Conservation (phyloP, 371 early-diverging fungal species). For the Mortierella sp. region DNA sequence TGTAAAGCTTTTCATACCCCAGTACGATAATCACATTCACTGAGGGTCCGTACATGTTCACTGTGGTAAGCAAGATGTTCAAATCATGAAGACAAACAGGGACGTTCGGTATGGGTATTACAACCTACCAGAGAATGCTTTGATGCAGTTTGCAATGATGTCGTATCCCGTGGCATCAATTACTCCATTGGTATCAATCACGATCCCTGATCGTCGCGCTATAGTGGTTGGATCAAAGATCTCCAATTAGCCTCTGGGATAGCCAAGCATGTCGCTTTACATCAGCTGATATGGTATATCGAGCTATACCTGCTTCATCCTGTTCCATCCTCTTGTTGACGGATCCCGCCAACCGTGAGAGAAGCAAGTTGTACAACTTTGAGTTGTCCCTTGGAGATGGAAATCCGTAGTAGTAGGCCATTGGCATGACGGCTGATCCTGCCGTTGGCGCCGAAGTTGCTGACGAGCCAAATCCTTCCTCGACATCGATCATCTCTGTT, state of each 20-base stretch:
- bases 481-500: constrained; percentile 80
- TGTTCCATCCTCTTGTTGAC: constrained; percentile 72
- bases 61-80: not conserved
- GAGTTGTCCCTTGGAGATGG: constrained; percentile 78
- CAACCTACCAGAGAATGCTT: constrained; percentile 70
- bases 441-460: constrained; percentile 73
- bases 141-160: constrained; percentile 70
- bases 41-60: constrained; percentile 17
- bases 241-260: not conserved
- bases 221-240: not conserved
- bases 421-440: constrained; percentile 78
- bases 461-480: constrained; percentile 88
- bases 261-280: not conserved
- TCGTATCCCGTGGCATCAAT: constrained; percentile 74
- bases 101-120: too few relatives aligned
- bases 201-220: constrained; percentile 67
- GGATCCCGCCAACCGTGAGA: constrained; percentile 69
- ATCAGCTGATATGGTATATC: not conserved
- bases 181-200: constrained; percentile 75
- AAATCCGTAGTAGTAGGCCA: constrained; percentile 94
- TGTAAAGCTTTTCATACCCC: constrained; percentile 93
- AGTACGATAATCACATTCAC: constrained; percentile 89
- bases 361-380: constrained; percentile 77
- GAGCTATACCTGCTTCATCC: constrained; percentile 66
- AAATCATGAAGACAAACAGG: not conserved